Percentiles rank a stretch among this genome's conserved stretches.
These are phyloP conservation scores for Baudoinia panamericana DNA, from an alignment of 495 filamentous ascomycete species.

Conservation along the genomic window DNA sequence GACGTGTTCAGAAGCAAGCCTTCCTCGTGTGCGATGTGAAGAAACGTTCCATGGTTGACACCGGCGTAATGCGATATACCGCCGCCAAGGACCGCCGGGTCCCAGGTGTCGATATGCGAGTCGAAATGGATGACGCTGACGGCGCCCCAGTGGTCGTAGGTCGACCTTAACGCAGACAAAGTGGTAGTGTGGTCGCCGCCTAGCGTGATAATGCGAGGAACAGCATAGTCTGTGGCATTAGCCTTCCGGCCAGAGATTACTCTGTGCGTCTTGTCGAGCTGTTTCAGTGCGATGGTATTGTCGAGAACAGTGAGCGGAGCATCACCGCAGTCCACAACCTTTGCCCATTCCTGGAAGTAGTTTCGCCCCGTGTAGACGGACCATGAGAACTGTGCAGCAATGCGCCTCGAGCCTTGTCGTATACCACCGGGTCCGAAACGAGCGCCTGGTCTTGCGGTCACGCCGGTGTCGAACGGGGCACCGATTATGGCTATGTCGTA, in stretches of 20 bases:
- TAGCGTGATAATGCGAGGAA: conserved; percentile 37
- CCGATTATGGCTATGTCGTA: conserved; percentile 75
- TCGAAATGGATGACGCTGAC: conserved; percentile 45
- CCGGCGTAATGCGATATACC: conserved; percentile 40
- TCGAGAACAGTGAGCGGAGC: conserved; percentile 36
- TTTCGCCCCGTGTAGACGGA: conserved; percentile 36
- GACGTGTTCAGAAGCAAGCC: conserved; percentile 37
- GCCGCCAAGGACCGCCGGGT: conserved; percentile 36
- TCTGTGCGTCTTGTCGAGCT: conserved; percentile 37
- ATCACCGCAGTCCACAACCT: conserved; percentile 41
- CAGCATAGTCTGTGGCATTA: conserved; percentile 20
- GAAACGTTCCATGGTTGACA: conserved; percentile 42
- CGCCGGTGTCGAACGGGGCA: conserved; percentile 42
- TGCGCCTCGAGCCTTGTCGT: conserved; percentile 35
- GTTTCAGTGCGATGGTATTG: conserved; percentile 39
- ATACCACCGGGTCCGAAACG: conserved; percentile 39
- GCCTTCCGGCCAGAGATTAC: conserved; percentile 25
- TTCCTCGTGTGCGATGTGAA: conserved; percentile 42
- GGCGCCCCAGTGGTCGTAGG: conserved; percentile 32
- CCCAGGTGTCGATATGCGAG: conserved; percentile 41
- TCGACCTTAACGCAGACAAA: conserved; percentile 35
- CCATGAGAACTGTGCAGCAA: conserved; percentile 27
- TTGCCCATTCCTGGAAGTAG: conserved; percentile 35
- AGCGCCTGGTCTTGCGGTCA: conserved; percentile 39
- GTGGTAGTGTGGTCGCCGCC: conserved; percentile 44